Percentiles rank a stretch among this genome's conserved stretches.
Evolutionary conservation across 371 early-diverging fungal species (phyloP).

Genomic region (Mortierella sp.): DNA sequence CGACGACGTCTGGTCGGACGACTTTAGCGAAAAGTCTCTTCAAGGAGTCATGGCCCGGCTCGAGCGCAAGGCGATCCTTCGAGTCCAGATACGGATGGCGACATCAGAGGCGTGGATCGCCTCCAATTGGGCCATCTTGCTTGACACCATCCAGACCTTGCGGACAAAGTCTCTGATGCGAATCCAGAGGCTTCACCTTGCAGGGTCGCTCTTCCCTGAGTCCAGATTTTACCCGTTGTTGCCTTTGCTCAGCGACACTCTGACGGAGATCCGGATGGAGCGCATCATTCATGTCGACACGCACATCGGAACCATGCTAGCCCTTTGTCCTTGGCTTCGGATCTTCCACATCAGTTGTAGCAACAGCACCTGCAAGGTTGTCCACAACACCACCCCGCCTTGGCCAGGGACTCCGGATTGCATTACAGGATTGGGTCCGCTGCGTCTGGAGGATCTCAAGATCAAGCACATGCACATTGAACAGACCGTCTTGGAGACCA

Average conservation of each 20-base stretch:
- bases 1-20: slow-evolving; percentile 13
- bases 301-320: not conserved
- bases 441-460: slow-evolving; percentile 8
- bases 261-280: slow-evolving; percentile 8
- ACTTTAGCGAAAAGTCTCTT: not conserved
- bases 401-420: not conserved
- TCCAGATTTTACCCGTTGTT: not conserved
- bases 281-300: slow-evolving; percentile 3
- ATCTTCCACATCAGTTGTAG: slow-evolving; percentile 5
- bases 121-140: slow-evolving; percentile 5
- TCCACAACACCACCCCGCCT: not conserved
- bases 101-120: not conserved
- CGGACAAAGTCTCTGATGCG: slow-evolving; percentile 7
- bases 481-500: not conserved
- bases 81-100: not conserved
- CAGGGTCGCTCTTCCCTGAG: slow-evolving; percentile 1
- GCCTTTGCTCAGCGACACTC: not conserved
- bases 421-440: not conserved
- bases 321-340: not conserved
- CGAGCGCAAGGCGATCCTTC: slow-evolving; percentile 1
- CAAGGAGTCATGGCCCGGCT: slow-evolving; percentile 8
- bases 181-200: not conserved
- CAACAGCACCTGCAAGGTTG: slow-evolving; percentile 1
- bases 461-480: slow-evolving; percentile 11
- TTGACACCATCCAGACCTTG: slow-evolving; percentile 9